Evolutionary conservation across 2,329 filamentous ascomycete species (phyloP), one percentile per base, ranked within the genome.

Genomic region (Elsinoe australis): DNA sequence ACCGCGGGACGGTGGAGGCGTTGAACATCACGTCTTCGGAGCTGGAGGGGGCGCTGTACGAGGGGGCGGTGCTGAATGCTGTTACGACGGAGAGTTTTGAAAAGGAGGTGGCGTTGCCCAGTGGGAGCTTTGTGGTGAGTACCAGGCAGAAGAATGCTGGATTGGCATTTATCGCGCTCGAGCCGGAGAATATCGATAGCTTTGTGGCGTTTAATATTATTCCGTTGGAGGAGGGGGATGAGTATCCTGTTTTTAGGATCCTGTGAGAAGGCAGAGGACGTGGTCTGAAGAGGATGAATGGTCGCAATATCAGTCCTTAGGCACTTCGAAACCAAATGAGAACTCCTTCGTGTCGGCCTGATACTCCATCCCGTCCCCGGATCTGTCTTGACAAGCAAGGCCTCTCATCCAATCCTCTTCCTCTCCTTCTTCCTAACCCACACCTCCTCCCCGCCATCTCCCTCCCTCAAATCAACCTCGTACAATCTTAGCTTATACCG

Each of bases 401-500:
- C n/a, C n/a, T n/a, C n/a, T n/a, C n/a, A n/a, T n/a, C n/a, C n/a
- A n/a, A n/a, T n/a, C n/a, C n/a, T n/a, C n/a, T n/a, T 52, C 17
- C 41, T 41, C 34, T 52, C 60, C 22, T 63, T 67, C 53, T 58
- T 58, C 51, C 61, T 60, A 0, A 67, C 59, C 66, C 58, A 54
- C 18, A 59, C 48, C 28, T 59, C 51, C 49, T 57, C 39, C 3
- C 54, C 58, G 21, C 51, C 39, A 7, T 51, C 52, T 5, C 50
- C 51, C 19, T 35, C 28, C 18, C 62, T 54, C 7, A 80, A 46
- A 51, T 85, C 70, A 0, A 82, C 72, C 53, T 85, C 80, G 79
- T 80, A 85, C 0, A 81, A 63, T 17, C 72, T 72, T 7, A 85
- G 65, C 51, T 67, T 73, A 57, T 85, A 85, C 36, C 64, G 75